Conservation (phyloP, 805 yeast species). For the Lipomyces kockii region DNA sequence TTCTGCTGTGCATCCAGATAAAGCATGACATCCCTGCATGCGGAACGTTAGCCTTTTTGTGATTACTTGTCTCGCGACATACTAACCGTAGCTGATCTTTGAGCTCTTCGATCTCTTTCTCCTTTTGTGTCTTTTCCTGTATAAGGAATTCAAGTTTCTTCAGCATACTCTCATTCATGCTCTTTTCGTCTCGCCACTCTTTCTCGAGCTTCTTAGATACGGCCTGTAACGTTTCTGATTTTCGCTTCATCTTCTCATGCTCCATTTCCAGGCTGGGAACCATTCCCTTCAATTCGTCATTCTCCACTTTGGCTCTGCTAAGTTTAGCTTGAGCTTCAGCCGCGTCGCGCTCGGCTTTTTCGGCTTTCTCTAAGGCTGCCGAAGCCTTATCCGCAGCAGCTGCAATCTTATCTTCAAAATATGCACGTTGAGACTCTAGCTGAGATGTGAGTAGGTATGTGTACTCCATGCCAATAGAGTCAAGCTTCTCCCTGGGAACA, state of each 20-base stretch:
- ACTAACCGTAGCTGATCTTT: slow-evolving; percentile 42
- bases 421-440: slow-evolving; percentile 82
- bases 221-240: slow-evolving; percentile 36
- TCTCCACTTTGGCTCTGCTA: slow-evolving; percentile 15
- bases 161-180: slow-evolving; percentile 51
- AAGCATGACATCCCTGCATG: slow-evolving; percentile 78
- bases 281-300: slow-evolving; percentile 16
- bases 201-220: slow-evolving; percentile 44
- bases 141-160: slow-evolving; percentile 49
- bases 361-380: slow-evolving; percentile 38
- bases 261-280: slow-evolving; percentile 26
- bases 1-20: slow-evolving; percentile 74
- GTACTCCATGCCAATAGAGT: slow-evolving; percentile 73
- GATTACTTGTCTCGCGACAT: not conserved
- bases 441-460: slow-evolving; percentile 78
- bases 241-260: slow-evolving; percentile 23
- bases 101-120: slow-evolving; percentile 41
- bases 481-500: slow-evolving; percentile 50
- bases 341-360: slow-evolving; percentile 34
- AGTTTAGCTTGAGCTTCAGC: slow-evolving; percentile 29
- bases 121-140: slow-evolving; percentile 39
- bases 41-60: slow-evolving; percentile 6
- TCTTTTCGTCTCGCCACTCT: slow-evolving; percentile 54
- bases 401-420: slow-evolving; percentile 63
- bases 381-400: slow-evolving; percentile 44